Percentiles rank a stretch among this genome's conserved stretches.
Conservation (phyloP, 106 monocot species). For the Ottelia alismoides region DNA sequence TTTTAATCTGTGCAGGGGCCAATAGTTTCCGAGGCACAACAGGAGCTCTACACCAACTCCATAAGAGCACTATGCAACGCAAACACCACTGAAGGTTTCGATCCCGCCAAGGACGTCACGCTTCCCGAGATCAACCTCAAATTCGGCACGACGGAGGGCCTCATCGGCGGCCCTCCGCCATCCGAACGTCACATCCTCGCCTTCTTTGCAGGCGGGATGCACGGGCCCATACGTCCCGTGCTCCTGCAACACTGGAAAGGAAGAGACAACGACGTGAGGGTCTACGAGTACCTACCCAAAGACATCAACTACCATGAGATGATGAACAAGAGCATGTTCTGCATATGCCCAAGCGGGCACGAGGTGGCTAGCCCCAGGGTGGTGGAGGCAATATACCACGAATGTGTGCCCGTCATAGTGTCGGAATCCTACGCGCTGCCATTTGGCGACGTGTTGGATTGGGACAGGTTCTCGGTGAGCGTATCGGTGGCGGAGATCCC, state of each 20-base stretch:
- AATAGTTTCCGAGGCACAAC: neutral
- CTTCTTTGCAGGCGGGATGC: conserved; percentile 79
- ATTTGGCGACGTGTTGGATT: conserved; percentile 71
- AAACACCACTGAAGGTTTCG: conserved; percentile 14
- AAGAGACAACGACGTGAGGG: conserved; percentile 40
- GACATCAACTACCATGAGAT: conserved; percentile 47
- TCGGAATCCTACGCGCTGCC: conserved; percentile 58
- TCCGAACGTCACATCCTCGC: conserved; percentile 60
- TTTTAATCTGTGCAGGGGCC: too few species aligned
- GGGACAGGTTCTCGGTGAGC: conserved; percentile 67
- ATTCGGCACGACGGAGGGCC: conserved; percentile 12
- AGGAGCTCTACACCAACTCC: conserved; percentile 2
- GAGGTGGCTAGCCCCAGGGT: conserved; percentile 87
- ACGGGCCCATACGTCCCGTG: conserved; percentile 64
- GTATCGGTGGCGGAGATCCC: conserved; percentile 50
- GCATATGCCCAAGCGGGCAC: conserved; percentile 87
- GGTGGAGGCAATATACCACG: conserved; percentile 74
- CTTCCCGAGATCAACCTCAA: conserved; percentile 57
- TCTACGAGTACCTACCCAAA: conserved; percentile 61
- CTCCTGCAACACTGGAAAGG: conserved; percentile 65
- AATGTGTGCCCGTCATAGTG: conserved; percentile 80
- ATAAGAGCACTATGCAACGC: conserved; percentile 14
- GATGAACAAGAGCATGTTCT: conserved; percentile 79
- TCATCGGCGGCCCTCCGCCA: conserved; percentile 41
- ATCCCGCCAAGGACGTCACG: conserved; percentile 6